Base-by-base conservation (phyloP, 2,329 filamentous ascomycete species). In the Juglanconis oblonga region DNA sequence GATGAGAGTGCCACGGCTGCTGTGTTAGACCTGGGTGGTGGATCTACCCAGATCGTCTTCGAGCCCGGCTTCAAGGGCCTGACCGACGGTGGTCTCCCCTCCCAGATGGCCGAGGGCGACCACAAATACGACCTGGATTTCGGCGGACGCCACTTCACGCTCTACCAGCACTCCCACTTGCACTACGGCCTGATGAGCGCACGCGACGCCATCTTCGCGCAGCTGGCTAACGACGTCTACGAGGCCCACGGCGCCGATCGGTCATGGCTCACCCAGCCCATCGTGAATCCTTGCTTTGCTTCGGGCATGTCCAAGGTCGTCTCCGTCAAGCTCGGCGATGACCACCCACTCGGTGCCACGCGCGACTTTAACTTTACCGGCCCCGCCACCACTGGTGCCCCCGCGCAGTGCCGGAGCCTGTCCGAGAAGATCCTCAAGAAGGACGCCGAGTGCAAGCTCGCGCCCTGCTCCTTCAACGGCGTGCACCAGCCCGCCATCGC, bases 141-240 rank as follows among this genome's bases (percentile, higher is more conserved):
- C 70, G 93, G 94, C 65, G 94, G 93, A 63, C 90, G 91, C 65
- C 82, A 93, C 65, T 99, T 98, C 72, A 88, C 90, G 53, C 86
- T 99, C 44, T 99, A 99, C 80, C 95, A 99, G 76, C 94, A 99
- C 79, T 98, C 94, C 11, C 96, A 99, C 76, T 86, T 99, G 61
- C 94, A 94, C 65, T 99, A 96, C 72, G 95, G 95, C 65, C 82
- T 99, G 61, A 99, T 98, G 93, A 88, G 91, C 65, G 96, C 95
- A 45, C 91, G 95, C 66, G 88, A 96, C 61, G 85, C 93, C 64
- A 86, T 99, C 56, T 92, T 97, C 78, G 83, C 85, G 67, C 79
- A 82, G 38, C 81, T 99, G 57, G 76, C 97, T 52, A 82, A 92
- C 64, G 86, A 90, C 59, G 81, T 92, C 69, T 81, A 88, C 72